A percentile compares a stretch with the other conserved stretches of the same genome.
Evolutionary conservation across 148 eudicot genomes (phyloP).

Genomic region (Spergularia marina): DNA sequence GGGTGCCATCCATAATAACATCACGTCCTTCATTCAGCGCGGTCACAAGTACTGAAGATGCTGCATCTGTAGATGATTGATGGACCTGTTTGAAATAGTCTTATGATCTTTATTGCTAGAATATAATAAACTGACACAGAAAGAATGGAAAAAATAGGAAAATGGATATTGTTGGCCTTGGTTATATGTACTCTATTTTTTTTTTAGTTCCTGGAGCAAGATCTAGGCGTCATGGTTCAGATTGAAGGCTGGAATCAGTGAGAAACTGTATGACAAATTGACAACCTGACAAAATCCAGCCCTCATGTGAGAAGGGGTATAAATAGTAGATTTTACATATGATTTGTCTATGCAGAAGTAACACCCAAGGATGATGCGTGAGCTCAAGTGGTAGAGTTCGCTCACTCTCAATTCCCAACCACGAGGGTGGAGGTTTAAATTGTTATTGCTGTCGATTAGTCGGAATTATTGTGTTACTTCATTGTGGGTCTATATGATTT

Average conservation of each 20-base stretch:
- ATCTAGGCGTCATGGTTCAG: too few species aligned
- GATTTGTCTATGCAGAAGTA: not conserved
- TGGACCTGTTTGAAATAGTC: slow-evolving; percentile 64
- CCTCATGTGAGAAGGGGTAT: too few species aligned
- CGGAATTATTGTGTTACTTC: too few species aligned
- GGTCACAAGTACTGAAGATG: slow-evolving; percentile 93
- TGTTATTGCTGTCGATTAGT: too few species aligned
- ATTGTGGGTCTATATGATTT: too few species aligned
- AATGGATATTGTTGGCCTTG: not conserved
- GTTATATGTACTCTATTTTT: not conserved
- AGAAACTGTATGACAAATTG: too few species aligned
- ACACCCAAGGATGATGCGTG: not conserved
- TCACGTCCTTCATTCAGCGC: slow-evolving; percentile 98
- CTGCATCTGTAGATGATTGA: slow-evolving; percentile 98
- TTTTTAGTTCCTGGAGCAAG: not conserved
- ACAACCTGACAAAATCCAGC: too few species aligned
- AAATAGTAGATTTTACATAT: not conserved
- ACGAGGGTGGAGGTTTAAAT: too few species aligned
- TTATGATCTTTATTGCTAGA: not conserved
- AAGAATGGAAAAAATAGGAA: not conserved
- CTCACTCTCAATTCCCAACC: not conserved
- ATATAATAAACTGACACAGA: not conserved
- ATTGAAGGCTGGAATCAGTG: too few species aligned
- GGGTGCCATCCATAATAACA: slow-evolving; percentile 98
- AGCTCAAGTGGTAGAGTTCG: not conserved